These are phyloP conservation scores for Wallemia mellicola DNA, from an alignment of 1,284 basidiomycete genomes.

Conservation along the genomic window DNA sequence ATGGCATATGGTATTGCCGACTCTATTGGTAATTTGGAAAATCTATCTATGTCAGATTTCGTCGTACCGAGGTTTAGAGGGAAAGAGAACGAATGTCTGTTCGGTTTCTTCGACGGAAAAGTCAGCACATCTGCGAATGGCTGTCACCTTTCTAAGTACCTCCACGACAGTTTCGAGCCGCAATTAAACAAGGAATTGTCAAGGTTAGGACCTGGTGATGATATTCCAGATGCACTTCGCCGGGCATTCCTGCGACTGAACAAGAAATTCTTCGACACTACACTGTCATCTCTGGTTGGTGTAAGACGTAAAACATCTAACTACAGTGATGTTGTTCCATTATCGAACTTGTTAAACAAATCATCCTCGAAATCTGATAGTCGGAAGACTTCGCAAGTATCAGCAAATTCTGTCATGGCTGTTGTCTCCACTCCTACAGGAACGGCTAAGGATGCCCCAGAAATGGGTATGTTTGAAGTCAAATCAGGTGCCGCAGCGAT, in stretches of 20 bases:
- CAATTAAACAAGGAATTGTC: slow-evolving; percentile 31
- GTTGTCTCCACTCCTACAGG: background rate
- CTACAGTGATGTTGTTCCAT: background rate
- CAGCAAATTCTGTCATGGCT: background rate
- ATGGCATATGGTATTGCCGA: slow-evolving; percentile 96
- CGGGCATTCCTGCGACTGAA: slow-evolving; percentile 63
- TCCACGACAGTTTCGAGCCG: slow-evolving; percentile 45
- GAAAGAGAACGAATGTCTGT: slow-evolving; percentile 51
- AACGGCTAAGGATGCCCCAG: background rate
- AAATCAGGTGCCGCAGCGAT: slow-evolving; percentile 60
- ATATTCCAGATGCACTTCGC: slow-evolving; percentile 41
- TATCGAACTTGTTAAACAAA: background rate
- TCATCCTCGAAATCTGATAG: background rate
- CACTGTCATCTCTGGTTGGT: slow-evolving; percentile 10
- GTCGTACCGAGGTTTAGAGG: slow-evolving; percentile 68
- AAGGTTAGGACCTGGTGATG: slow-evolving; percentile 24
- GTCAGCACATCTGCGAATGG: slow-evolving; percentile 23
- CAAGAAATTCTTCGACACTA: slow-evolving; percentile 38
- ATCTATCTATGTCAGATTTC: slow-evolving; percentile 69
- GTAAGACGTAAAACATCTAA: background rate
- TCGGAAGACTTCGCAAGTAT: background rate
- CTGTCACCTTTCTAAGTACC: slow-evolving; percentile 28
- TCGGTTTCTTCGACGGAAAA: slow-evolving; percentile 74
- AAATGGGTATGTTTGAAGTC: slow-evolving; percentile 11
- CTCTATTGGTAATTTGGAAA: slow-evolving; percentile 44